A percentile compares a stretch with the other conserved stretches of the same genome.
Conservation (phyloP, 1,284 basidiomycete genomes). For the Puccinia polysora region DNA sequence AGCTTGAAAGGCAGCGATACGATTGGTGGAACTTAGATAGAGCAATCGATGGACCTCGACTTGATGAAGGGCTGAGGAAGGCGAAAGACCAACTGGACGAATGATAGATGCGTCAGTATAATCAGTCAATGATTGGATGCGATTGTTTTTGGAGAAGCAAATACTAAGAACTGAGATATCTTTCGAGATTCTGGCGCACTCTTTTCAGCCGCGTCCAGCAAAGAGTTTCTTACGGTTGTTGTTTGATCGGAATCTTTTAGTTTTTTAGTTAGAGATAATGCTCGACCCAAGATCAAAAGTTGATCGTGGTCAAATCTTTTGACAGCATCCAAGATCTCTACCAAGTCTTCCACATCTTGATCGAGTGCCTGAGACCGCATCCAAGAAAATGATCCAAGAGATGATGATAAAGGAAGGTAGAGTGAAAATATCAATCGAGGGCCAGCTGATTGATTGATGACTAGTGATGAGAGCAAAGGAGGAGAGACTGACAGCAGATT, state of each 20-base stretch:
- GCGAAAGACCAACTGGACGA: constrained; percentile 11
- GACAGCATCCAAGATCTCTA: background rate
- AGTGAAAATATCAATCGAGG: too few relatives aligned
- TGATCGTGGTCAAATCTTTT: constrained; percentile 19
- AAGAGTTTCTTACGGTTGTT: background rate
- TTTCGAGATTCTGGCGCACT: background rate
- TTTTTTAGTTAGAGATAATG: background rate
- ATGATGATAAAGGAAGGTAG: background rate
- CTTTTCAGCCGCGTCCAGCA: constrained; percentile 15
- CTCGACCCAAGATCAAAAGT: constrained; percentile 16
- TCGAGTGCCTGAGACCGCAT: constrained; percentile 7
- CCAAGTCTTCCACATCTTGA: constrained; percentile 10
- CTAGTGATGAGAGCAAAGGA: background rate
- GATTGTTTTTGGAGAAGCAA: too few relatives aligned
- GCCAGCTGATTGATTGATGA: background rate
- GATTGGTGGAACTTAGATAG: constrained; percentile 1
- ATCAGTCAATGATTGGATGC: background rate
- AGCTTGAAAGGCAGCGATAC: constrained; percentile 12
- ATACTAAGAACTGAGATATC: background rate
- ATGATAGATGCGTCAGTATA: background rate
- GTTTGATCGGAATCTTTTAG: background rate
- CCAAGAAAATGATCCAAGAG: background rate
- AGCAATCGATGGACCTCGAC: constrained; percentile 29
- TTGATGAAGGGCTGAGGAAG: constrained; percentile 22
- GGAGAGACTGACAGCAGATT: constrained; percentile 26